phyloP scores from a whole-genome alignment of 2,329 filamentous ascomycete genomes.

The Ceratocystis colombiana region DNA sequence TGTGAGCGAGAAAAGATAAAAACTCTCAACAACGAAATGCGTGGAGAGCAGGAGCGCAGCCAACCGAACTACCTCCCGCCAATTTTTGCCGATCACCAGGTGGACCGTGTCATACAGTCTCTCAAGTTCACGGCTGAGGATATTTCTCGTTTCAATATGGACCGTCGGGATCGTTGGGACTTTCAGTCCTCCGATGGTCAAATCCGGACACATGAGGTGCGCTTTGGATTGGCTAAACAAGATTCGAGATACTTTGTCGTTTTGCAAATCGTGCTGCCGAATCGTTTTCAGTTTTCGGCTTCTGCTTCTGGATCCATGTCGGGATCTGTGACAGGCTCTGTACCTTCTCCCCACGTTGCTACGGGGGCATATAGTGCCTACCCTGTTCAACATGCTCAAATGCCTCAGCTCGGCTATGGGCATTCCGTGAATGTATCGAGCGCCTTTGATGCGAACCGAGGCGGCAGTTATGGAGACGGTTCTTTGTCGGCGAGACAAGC shows the following conservation, averaged over 20 bases:
- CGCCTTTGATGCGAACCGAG: slow-evolving; percentile 40
- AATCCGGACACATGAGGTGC: slow-evolving; percentile 41
- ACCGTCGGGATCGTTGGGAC: slow-evolving; percentile 46
- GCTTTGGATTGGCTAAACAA: slow-evolving; percentile 49
- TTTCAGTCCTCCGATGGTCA: slow-evolving; percentile 46
- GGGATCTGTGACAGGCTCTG: background rate
- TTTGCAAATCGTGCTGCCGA: slow-evolving; percentile 36
- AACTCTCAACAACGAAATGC: slow-evolving; percentile 43
- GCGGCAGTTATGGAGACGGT: slow-evolving; percentile 32
- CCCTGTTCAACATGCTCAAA: slow-evolving; percentile 26
- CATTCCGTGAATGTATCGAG: slow-evolving; percentile 41
- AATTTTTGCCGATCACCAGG: slow-evolving; percentile 47
- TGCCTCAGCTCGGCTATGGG: slow-evolving; percentile 32
- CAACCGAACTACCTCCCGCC: slow-evolving; percentile 55
- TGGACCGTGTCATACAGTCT: slow-evolving; percentile 45
- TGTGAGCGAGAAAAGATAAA: slow-evolving; percentile 45
- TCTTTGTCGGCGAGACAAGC: slow-evolving; percentile 32
- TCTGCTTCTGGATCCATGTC: slow-evolving; percentile 33
- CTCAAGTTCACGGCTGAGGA: slow-evolving; percentile 47
- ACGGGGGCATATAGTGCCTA: background rate
- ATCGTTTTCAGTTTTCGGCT: slow-evolving; percentile 32
- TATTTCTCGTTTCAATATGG: slow-evolving; percentile 42
- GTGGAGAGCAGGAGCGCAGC: slow-evolving; percentile 47
- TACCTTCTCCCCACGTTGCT: background rate
- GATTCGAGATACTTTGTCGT: slow-evolving; percentile 55